Evolutionary conservation across 2,329 filamentous ascomycete genomes (phyloP).

Genomic region (Stagonosporopsis tanaceti): DNA sequence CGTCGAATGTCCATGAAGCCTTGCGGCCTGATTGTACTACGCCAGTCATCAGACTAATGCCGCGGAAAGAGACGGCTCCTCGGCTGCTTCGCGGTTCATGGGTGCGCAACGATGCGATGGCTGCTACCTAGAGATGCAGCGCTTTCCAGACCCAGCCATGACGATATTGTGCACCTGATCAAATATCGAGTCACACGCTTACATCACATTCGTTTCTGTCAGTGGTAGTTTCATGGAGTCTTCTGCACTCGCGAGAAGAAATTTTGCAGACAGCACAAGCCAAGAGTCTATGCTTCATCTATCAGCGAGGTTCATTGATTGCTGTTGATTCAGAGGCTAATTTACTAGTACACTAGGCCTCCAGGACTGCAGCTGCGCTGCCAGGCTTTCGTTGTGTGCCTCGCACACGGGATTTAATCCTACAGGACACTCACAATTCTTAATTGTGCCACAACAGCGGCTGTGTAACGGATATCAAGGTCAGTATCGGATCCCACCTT

Average conservation of each 20-base stretch:
- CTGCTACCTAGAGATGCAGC: not conserved
- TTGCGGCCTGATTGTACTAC: not conserved
- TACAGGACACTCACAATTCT: not conserved
- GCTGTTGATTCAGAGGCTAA: not conserved
- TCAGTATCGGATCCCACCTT: not conserved
- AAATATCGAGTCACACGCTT: not conserved
- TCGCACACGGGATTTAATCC: not conserved
- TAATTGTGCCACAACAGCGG: constrained; percentile 3
- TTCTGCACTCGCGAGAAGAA: not conserved
- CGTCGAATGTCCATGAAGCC: not conserved
- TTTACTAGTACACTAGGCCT: not conserved
- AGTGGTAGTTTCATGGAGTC: not conserved
- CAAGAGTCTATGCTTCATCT: not conserved
- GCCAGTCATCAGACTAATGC: not conserved
- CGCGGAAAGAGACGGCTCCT: not conserved
- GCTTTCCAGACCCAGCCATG: not conserved
- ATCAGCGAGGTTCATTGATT: not conserved
- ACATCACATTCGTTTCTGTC: not conserved
- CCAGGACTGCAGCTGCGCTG: not conserved
- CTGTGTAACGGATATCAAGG: constrained; percentile 1
- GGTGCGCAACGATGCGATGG: not conserved
- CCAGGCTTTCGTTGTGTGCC: not conserved
- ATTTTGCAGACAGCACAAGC: not conserved
- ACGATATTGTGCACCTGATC: not conserved
- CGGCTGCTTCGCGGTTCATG: not conserved